These are phyloP conservation scores for Pseudogymnoascus sp. DNA, from an alignment of 2,329 filamentous ascomycete genomes.

Conservation along the genomic window DNA sequence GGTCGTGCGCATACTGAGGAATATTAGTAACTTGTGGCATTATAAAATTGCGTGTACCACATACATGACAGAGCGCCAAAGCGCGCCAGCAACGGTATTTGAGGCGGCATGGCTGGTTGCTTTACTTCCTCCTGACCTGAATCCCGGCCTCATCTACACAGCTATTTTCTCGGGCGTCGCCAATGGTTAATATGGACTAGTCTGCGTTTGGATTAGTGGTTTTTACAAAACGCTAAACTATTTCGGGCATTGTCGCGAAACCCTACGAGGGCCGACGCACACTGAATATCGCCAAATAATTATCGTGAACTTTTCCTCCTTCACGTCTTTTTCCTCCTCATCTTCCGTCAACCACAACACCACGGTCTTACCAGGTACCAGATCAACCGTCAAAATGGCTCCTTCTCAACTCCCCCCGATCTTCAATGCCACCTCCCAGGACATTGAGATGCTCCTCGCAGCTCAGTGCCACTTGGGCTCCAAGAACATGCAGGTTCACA, in stretches of 20 bases:
- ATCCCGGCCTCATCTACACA: neutral
- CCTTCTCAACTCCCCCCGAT: slow-evolving; percentile 86
- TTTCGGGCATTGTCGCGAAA: neutral
- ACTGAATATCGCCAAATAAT: slow-evolving; percentile 23
- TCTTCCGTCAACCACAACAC: slow-evolving; percentile 11
- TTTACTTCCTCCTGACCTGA: slow-evolving; percentile 9
- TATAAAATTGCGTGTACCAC: slow-evolving; percentile 22
- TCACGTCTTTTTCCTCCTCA: slow-evolving; percentile 25
- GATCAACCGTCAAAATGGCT: slow-evolving; percentile 72
- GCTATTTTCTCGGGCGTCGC: slow-evolving; percentile 10
- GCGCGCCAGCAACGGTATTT: slow-evolving; percentile 54
- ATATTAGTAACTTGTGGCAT: slow-evolving; percentile 11
- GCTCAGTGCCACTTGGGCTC: slow-evolving; percentile 94
- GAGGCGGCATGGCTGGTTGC: slow-evolving; percentile 52
- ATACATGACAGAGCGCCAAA: slow-evolving; percentile 54
- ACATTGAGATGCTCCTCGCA: slow-evolving; percentile 99
- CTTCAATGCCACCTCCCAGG: slow-evolving; percentile 93
- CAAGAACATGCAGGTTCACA: slow-evolving; percentile 99
- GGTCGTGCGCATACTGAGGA: slow-evolving; percentile 54
- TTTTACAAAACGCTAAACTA: neutral
- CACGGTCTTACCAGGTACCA: slow-evolving; percentile 29
- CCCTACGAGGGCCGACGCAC: slow-evolving; percentile 6
- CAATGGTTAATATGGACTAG: neutral
- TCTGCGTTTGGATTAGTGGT: neutral
- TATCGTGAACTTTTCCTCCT: slow-evolving; percentile 24